Evolutionary conservation across 345 rosid species (phyloP), one percentile per base, ranked within the genome.

Genomic region (Isatis tinctoria): DNA sequence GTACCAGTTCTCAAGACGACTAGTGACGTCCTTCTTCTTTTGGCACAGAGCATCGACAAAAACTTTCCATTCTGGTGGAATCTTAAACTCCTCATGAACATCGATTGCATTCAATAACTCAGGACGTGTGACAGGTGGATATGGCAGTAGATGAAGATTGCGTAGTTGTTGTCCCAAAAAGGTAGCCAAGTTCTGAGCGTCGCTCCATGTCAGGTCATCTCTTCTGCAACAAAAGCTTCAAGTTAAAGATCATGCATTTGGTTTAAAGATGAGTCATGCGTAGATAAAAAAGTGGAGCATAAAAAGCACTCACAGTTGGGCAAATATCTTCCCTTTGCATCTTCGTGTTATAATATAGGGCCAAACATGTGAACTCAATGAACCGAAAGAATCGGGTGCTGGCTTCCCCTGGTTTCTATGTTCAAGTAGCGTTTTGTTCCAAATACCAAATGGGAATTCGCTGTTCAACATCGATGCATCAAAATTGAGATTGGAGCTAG

Each of bases 271-370:
- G 28, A 28, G 32, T 66, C 70, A 48, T 16, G 57, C 67, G 13
- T 17, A 41, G 12, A 51, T 6, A 1, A 20, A 16, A 22, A 47
- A 17, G 18, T 9, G 7, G 20, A 66, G 20, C 6, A 51, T 6
- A 40, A 61, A n/a, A 22, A 39, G 22, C 65, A 83, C 98, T 87
- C 82, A 94, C 98, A 94, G 17, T 51, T 88, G 85, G 54, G 90
- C 94, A 86, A 83, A 90, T 60, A 91, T 91, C 81, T 91, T 88
- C 65, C 98, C 98, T 68, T 84, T 87, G 87, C 98, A 94, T 79
- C 93, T 83, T 80, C 79, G 90, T 30, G 93, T 94, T 78, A 94
- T 87, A 37, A 91, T 81, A 74, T 82, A 91, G 26, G 97, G 98
- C 95, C 97, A 94, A 73, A 91, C 80, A 43, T 73, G 70, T 28